A percentile compares a stretch with the other conserved stretches of the same genome.
Conservation (phyloP, 768 basidiomycete genomes). For the Lactarius indigo region DNA sequence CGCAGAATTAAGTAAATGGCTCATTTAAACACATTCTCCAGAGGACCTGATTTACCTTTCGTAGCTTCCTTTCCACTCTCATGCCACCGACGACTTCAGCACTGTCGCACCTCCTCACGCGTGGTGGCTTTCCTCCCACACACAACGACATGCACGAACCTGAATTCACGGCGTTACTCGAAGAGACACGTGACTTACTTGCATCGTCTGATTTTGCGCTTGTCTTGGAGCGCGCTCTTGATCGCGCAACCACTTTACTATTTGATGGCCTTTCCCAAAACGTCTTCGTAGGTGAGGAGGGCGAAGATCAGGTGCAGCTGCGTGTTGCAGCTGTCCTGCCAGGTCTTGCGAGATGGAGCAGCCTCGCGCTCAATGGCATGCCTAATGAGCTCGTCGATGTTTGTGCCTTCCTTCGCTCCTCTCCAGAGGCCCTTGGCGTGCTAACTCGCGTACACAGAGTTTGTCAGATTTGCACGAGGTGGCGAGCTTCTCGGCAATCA, state of each 20-base stretch:
- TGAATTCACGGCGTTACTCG: slow-evolving; percentile 59
- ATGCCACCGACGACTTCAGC: slow-evolving; percentile 72
- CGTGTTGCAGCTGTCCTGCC: slow-evolving; percentile 79
- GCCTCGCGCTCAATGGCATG: slow-evolving; percentile 57
- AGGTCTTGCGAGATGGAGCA: slow-evolving; percentile 75
- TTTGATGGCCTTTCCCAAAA: slow-evolving; percentile 60
- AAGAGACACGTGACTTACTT: slow-evolving; percentile 63
- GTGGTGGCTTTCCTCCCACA: slow-evolving; percentile 50
- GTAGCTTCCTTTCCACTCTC: slow-evolving; percentile 68
- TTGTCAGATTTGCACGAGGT: slow-evolving; percentile 62
- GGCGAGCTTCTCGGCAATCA: slow-evolving; percentile 63
- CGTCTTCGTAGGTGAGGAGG: slow-evolving; percentile 47
- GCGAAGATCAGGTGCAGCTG: slow-evolving; percentile 44
- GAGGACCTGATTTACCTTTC: slow-evolving; percentile 8
- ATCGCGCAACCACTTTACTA: slow-evolving; percentile 61
- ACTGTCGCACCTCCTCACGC: slow-evolving; percentile 62
- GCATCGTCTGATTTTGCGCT: slow-evolving; percentile 64
- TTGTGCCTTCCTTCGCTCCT: slow-evolving; percentile 33
- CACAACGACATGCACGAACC: slow-evolving; percentile 39
- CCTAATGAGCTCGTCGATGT: slow-evolving; percentile 86
- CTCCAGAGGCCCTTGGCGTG: neutral
- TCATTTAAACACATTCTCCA: slow-evolving; percentile 1
- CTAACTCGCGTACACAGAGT: slow-evolving; percentile 40
- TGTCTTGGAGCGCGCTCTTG: slow-evolving; percentile 71
- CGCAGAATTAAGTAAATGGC: slow-evolving; percentile 49